Percentiles rank a stretch among this genome's conserved stretches.
Conservation (phyloP, 1,139 yeast species). For the Suhomyces guaymorum region DNA sequence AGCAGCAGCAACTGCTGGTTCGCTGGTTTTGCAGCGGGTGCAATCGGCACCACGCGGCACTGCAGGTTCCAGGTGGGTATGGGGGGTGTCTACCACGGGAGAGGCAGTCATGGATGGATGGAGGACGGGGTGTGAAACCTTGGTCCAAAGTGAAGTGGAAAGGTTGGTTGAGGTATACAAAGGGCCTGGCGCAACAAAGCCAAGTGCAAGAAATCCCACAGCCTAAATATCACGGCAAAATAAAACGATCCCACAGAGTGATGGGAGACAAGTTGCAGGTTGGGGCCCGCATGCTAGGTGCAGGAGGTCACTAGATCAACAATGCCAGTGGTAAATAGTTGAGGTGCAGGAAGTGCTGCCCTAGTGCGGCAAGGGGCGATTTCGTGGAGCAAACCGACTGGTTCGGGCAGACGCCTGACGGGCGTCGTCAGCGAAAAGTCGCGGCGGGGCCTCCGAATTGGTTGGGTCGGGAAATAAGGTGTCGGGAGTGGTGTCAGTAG, state of each 20-base stretch:
- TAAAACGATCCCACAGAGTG: not conserved
- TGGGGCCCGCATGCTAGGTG: not conserved
- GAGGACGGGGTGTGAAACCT: not conserved
- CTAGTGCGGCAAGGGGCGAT: too few relatives aligned
- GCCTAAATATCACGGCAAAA: not conserved
- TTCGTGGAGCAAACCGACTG: too few relatives aligned
- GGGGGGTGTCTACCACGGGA: not conserved
- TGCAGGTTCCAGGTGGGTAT: not conserved
- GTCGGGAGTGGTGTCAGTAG: too few relatives aligned
- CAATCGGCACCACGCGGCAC: not conserved
- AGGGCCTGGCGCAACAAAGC: not conserved
- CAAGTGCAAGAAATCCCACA: not conserved
- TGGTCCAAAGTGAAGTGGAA: too few relatives aligned
- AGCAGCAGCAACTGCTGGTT: not conserved
- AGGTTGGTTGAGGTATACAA: not conserved
- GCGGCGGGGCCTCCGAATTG: too few relatives aligned
- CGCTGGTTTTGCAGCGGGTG: not conserved
- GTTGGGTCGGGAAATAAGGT: too few relatives aligned
- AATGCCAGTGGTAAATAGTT: slow-evolving; percentile 1
- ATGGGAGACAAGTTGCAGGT: slow-evolving; percentile 1
- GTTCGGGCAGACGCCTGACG: too few relatives aligned
- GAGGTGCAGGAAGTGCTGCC: slow-evolving; percentile 1
- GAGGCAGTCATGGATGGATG: not conserved
- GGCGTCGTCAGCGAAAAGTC: too few relatives aligned
- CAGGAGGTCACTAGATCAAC: slow-evolving; percentile 7